Percentiles rank a stretch among this genome's conserved stretches.
Conservation (phyloP, 257 asterid genomes). For the Jaltomata sinuosa region DNA sequence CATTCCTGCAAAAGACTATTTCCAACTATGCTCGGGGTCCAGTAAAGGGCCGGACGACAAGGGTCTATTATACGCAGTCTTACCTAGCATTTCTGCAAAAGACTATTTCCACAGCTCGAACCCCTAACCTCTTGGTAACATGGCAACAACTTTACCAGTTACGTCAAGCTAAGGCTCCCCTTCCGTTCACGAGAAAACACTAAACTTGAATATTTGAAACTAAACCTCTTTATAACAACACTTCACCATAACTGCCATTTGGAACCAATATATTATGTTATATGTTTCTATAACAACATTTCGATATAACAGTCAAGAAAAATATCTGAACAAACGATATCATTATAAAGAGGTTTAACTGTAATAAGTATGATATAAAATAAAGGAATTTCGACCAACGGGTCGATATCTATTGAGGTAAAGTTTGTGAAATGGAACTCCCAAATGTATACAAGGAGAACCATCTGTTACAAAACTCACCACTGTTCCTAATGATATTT, state of each 20-base stretch:
- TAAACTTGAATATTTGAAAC: background rate
- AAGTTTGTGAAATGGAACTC: background rate
- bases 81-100: too few relatives aligned
- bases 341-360: background rate
- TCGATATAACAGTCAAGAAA: background rate
- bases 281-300: background rate
- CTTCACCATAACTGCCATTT: too few relatives aligned
- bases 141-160: too few relatives aligned
- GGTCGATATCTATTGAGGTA: background rate
- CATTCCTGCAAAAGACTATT: too few relatives aligned
- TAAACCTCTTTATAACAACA: background rate
- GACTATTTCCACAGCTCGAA: too few relatives aligned
- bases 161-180: too few relatives aligned
- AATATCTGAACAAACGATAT: background rate
- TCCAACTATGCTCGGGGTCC: too few relatives aligned
- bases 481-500: background rate
- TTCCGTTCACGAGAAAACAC: background rate
- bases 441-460: background rate
- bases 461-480: background rate
- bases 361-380: background rate
- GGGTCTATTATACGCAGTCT: too few relatives aligned
- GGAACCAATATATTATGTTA: too few relatives aligned
- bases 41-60: too few relatives aligned
- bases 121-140: too few relatives aligned
- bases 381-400: background rate